Conservation (phyloP, 768 basidiomycete genomes). For the Mycena vulgaris region DNA sequence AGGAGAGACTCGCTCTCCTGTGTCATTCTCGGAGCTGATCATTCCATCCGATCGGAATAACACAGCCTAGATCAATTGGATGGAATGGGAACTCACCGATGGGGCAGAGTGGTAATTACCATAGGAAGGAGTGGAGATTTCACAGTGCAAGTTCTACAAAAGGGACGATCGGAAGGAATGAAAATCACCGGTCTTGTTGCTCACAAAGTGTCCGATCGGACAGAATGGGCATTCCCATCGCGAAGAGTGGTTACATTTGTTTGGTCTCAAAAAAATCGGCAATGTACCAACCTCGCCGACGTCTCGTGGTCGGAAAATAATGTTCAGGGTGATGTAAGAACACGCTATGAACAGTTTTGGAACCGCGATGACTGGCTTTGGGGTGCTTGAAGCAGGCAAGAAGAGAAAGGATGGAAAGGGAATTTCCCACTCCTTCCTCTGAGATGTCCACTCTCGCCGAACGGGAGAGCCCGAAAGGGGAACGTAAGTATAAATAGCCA, state of each 20-base stretch:
- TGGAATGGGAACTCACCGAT: background rate
- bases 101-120: too few species aligned
- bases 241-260: background rate
- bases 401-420: too few species aligned
- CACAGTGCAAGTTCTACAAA: background rate
- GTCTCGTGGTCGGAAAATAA: too few species aligned
- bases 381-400: too few species aligned
- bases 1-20: background rate
- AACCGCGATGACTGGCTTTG: too few species aligned
- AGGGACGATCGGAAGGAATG: background rate
- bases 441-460: too few species aligned
- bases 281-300: too few species aligned
- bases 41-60: background rate
- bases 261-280: constrained; percentile 4
- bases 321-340: too few species aligned
- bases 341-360: too few species aligned
- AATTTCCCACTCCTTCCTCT: too few species aligned
- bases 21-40: background rate
- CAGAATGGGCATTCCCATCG: background rate
- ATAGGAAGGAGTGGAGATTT: background rate
- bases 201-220: background rate
- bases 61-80: background rate
- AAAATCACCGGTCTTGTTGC: background rate
- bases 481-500: too few species aligned
- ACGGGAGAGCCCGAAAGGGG: too few species aligned